Conservation (phyloP, 805 yeast species). For the Saccharomycopsis oosterbeekiorum region DNA sequence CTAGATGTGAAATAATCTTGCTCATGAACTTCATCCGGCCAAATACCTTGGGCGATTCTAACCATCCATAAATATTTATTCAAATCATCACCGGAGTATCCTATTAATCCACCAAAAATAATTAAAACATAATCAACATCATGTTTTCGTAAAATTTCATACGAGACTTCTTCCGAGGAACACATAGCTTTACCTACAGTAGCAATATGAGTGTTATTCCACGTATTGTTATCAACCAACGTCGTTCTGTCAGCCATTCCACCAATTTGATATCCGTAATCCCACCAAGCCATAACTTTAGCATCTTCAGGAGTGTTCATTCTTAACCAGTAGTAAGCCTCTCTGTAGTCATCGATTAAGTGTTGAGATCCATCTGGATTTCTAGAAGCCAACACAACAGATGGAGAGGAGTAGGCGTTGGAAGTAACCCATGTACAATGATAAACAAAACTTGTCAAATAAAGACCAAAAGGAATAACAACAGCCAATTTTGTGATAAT, state of each 20-base stretch:
- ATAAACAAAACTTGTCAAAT: conserved; percentile 70
- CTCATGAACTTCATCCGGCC: conserved; percentile 98
- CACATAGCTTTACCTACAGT: conserved; percentile 98
- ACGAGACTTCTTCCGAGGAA: conserved; percentile 77
- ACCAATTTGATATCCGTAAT: conserved; percentile 98
- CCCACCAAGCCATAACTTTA: conserved; percentile 99
- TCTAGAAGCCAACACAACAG: conserved; percentile 83
- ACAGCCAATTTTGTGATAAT: conserved; percentile 53
- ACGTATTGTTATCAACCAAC: conserved; percentile 94
- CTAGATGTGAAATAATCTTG: conserved; percentile 69
- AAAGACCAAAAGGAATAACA: conserved; percentile 55
- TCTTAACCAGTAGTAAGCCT: conserved; percentile 97
- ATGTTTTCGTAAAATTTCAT: conserved; percentile 76
- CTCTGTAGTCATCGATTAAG: conserved; percentile 93
- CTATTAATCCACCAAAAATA: conserved; percentile 88
- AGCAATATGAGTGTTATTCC: conserved; percentile 99
- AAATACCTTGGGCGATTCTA: conserved; percentile 94
- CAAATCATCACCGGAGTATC: conserved; percentile 92
- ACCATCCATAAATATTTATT: conserved; percentile 99
- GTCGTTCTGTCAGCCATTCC: conserved; percentile 99
- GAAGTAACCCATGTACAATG: conserved; percentile 98
- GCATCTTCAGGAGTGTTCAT: conserved; percentile 97
- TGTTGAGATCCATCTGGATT: conserved; percentile 77
- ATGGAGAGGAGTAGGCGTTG: conserved; percentile 93
- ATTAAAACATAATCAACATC: conserved; percentile 93